Evolutionary conservation across 345 rosid species (phyloP).

Genomic region (Salix arbutifolia): DNA sequence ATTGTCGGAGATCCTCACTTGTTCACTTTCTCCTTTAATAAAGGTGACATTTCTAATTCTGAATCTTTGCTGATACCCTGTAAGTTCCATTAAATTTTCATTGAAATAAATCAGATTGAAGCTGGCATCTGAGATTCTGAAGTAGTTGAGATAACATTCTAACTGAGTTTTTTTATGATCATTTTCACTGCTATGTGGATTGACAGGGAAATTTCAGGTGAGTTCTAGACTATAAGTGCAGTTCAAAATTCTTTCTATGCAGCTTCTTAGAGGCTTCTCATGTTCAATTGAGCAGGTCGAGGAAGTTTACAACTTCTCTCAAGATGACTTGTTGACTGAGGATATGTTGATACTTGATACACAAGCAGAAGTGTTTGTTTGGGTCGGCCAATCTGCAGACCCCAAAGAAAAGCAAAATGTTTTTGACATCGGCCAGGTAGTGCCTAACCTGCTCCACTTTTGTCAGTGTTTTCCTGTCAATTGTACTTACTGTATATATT

Average conservation of each 20-base stretch:
- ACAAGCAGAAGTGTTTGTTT: conserved; percentile 90
- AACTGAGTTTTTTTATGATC: conserved; percentile 33
- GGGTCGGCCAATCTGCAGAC: conserved; percentile 92
- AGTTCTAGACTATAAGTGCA: conserved; percentile 29
- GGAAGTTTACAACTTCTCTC: conserved; percentile 87
- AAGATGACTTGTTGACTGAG: conserved; percentile 94
- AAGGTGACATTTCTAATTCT: conserved; percentile 44
- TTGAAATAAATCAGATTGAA: neutral
- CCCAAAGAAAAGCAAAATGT: conserved; percentile 82
- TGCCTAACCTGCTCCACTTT: conserved; percentile 12
- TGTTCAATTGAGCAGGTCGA: conserved; percentile 56
- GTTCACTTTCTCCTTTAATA: conserved; percentile 61
- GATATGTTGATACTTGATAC: conserved; percentile 90
- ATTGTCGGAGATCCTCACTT: conserved; percentile 80
- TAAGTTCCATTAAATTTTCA: conserved; percentile 1
- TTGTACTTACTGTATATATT: conserved; percentile 18
- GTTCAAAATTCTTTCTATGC: conserved; percentile 9
- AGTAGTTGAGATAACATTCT: conserved; percentile 27
- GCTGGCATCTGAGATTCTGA: conserved; percentile 1
- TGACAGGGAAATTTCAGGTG: conserved; percentile 91
- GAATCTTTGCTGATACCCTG: conserved; percentile 1
- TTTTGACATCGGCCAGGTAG: conserved; percentile 91
- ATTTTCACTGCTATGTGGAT: conserved; percentile 22
- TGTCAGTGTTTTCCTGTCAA: neutral
- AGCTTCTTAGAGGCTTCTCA: conserved; percentile 15